Evolutionary conservation across 352 stramenopile genomes (phyloP).

Genomic region (Phytophthora cactorum): DNA sequence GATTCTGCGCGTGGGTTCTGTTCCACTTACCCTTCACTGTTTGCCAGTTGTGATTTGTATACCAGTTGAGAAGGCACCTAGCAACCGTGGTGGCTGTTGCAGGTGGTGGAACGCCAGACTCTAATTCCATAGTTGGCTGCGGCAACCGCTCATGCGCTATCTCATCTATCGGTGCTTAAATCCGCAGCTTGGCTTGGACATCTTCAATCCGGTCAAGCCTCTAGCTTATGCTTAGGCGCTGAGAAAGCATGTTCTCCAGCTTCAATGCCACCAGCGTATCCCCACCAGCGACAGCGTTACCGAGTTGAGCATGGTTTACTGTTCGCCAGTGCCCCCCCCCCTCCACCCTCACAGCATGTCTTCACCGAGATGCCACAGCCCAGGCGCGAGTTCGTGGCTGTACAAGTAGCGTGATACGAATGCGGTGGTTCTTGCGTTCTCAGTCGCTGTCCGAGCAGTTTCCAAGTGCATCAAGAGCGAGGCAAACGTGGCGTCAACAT

Average conservation of each 20-base stretch:
- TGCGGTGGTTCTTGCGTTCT: not conserved
- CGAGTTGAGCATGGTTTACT: slow-evolving; percentile 1
- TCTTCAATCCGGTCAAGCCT: not conserved
- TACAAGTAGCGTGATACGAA: not conserved
- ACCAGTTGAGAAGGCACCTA: slow-evolving; percentile 9
- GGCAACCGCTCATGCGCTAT: not conserved
- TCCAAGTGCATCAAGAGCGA: slow-evolving; percentile 14
- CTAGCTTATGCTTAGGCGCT: not conserved
- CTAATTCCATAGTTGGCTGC: too few species aligned
- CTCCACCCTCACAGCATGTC: slow-evolving; percentile 1
- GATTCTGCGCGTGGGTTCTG: not conserved
- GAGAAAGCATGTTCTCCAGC: not conserved
- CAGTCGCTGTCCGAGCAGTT: not conserved
- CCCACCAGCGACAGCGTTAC: not conserved
- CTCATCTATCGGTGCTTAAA: not conserved
- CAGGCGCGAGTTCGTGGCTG: not conserved
- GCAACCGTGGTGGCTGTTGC: not conserved
- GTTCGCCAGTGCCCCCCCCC: not conserved
- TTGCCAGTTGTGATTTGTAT: slow-evolving; percentile 9
- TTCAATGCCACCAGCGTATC: not conserved
- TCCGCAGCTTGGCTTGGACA: not conserved
- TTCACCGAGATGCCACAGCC: not conserved
- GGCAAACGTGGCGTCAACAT: slow-evolving; percentile 11
- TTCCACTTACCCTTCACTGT: slow-evolving; percentile 13
- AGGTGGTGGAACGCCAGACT: not conserved